Conservation (phyloP, 768 basidiomycete species). For the Russula earlei region DNA sequence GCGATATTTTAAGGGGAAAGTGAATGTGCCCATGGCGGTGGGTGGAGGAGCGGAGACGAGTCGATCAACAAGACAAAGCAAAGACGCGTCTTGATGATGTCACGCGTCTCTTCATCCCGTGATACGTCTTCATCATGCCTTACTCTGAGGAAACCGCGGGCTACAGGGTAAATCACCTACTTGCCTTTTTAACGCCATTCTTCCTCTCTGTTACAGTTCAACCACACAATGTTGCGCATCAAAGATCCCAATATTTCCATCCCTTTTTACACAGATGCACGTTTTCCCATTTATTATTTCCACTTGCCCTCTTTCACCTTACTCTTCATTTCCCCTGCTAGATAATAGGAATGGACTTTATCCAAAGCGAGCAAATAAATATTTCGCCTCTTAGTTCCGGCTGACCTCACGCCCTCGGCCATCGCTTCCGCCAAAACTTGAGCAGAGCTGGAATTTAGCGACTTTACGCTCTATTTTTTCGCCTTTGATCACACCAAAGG, state of each 20-base stretch:
- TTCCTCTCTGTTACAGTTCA: slow-evolving; percentile 40
- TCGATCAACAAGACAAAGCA: not conserved
- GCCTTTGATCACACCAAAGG: slow-evolving; percentile 59
- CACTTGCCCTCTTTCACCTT: not conserved
- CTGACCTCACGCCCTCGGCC: not conserved
- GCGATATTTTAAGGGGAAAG: slow-evolving; percentile 11
- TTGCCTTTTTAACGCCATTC: not conserved
- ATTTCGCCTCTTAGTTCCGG: not conserved
- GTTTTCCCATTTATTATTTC: slow-evolving; percentile 13
- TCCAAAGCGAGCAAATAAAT: slow-evolving; percentile 20
- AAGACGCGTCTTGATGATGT: slow-evolving; percentile 9
- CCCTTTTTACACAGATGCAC: slow-evolving; percentile 67
- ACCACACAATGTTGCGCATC: slow-evolving; percentile 84
- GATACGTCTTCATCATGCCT: too few relatives aligned
- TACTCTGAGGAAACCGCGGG: slow-evolving; percentile 18
- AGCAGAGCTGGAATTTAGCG: slow-evolving; percentile 43
- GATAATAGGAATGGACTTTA: slow-evolving; percentile 28
- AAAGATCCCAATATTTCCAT: slow-evolving; percentile 80
- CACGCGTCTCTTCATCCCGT: not conserved
- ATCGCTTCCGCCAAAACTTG: not conserved
- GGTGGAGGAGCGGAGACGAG: not conserved
- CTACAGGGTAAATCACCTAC: slow-evolving; percentile 7
- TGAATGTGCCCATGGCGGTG: not conserved
- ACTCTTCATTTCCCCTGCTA: not conserved
- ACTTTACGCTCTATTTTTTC: slow-evolving; percentile 81